Evolutionary conservation across 73 alveolate genomes (phyloP), one percentile per base, ranked within the genome.

Genomic region (Effrenium voratum): DNA sequence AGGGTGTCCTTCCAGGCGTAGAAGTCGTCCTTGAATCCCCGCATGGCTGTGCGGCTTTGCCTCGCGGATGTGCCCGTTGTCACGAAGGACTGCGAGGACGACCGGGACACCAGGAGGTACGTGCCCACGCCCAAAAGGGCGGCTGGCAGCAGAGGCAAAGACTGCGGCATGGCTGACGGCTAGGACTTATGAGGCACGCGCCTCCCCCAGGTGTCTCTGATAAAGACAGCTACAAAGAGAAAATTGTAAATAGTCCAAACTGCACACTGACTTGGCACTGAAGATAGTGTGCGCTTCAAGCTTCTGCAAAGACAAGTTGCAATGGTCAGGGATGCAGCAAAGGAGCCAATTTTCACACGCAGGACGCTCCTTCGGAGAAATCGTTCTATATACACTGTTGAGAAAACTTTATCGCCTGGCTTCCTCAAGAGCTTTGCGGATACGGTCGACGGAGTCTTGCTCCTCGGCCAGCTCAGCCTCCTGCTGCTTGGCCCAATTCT

Each of bases 1-100:
- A 87, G 49, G 50, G 95, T 46, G 43, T 59, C 83, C 83, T 66
- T 59, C 95, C 95, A 87, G 66, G 81, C 95, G 38, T 87, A 66
- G 95, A 87, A 87, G 84, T 87, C 95, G 30, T 87, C 95, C 81
- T 60, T 66, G 95, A 87, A 87, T 63, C 93, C 93, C 46, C 93
- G 70, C 93, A 84, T 84, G 93, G 93, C 77, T 38, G 41, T 60
- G 49, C 59, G 57, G 93, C 93, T 84, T 30, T 66, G 76, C 26
- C 50, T 32, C 26, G 40, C 13, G 2, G 93, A 63, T 13, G 73
- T 41, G 44, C 66, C 94, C 16, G 82, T 1, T n/a, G 5, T 82
- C 87, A 77, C 87, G 60, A 77, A 77, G 40, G 63, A 43, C 28
- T 77, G 87, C 63, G 63, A 43, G 52, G 92, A 19, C 63, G 19